phyloP scores from a whole-genome alignment of 2,329 filamentous ascomycete species.

The Penicillium palitans region DNA sequence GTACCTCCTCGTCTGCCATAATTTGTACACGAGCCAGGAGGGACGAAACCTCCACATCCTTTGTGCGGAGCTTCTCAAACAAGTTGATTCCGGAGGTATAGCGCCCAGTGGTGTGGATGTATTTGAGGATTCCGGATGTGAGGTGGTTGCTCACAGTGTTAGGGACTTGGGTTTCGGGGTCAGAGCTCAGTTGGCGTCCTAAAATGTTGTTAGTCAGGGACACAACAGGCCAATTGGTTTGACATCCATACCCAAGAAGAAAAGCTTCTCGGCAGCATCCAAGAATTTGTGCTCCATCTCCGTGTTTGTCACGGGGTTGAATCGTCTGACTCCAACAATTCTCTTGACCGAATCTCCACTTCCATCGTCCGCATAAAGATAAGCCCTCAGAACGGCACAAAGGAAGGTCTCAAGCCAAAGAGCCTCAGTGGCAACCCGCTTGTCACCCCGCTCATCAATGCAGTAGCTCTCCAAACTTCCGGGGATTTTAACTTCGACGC shows the following conservation, averaged over 20 bases:
- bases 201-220: slow-evolving; percentile 22
- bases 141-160: slow-evolving; percentile 96
- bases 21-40: slow-evolving; percentile 87
- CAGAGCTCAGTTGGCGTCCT: slow-evolving; percentile 95
- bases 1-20: slow-evolving; percentile 95
- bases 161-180: slow-evolving; percentile 94
- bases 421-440: slow-evolving; percentile 86
- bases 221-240: neutral
- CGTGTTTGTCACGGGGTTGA: slow-evolving; percentile 98
- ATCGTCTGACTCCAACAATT: slow-evolving; percentile 93
- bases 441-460: slow-evolving; percentile 94
- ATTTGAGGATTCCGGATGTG: slow-evolving; percentile 87
- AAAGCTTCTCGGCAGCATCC: slow-evolving; percentile 88
- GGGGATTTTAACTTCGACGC: slow-evolving; percentile 94
- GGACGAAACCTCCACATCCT: slow-evolving; percentile 92
- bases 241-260: slow-evolving; percentile 71
- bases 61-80: slow-evolving; percentile 89
- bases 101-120: slow-evolving; percentile 91
- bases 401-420: slow-evolving; percentile 98
- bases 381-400: slow-evolving; percentile 89
- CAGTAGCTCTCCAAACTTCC: slow-evolving; percentile 97
- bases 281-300: slow-evolving; percentile 96
- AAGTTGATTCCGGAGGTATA: slow-evolving; percentile 95
- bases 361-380: slow-evolving; percentile 94
- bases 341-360: slow-evolving; percentile 93